Conservation (phyloP, 2,329 filamentous ascomycete genomes). For the Pleurostoma richardsiae region DNA sequence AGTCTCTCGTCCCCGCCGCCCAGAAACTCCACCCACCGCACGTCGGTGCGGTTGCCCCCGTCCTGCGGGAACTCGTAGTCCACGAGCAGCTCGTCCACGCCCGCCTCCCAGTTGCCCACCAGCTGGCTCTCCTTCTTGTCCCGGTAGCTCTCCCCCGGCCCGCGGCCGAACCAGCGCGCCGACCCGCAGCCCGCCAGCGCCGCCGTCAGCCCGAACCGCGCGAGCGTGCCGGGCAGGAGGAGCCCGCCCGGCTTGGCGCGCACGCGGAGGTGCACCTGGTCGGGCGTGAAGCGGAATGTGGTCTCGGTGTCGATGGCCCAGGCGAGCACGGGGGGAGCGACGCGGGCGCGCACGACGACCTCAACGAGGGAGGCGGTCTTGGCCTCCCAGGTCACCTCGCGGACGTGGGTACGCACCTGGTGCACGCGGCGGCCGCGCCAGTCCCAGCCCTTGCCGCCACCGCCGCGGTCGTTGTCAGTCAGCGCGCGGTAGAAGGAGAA, state of each 20-base stretch:
- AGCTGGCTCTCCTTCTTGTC: conserved; percentile 60
- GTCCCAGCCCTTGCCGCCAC: conserved; percentile 44
- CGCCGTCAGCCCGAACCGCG: conserved; percentile 57
- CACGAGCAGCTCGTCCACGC: conserved; percentile 47
- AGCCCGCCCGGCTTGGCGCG: conserved; percentile 40
- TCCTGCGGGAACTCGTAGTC: conserved; percentile 68
- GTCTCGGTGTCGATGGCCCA: conserved; percentile 50
- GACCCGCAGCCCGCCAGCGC: conserved; percentile 30
- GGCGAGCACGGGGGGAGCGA: conserved; percentile 59
- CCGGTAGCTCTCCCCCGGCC: conserved; percentile 60
- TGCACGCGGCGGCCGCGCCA: conserved; percentile 47
- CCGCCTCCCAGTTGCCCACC: conserved; percentile 45
- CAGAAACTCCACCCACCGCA: conserved; percentile 50
- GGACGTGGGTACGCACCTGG: conserved; percentile 37
- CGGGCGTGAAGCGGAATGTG: conserved; percentile 48
- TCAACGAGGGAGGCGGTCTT: conserved; percentile 22
- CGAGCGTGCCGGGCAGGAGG: conserved; percentile 51
- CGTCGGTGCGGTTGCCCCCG: conserved; percentile 58
- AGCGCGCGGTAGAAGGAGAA: conserved; percentile 59
- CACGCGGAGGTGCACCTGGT: conserved; percentile 43
- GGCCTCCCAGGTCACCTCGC: conserved; percentile 25
- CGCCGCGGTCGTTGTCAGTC: conserved; percentile 60
- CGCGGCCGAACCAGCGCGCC: conserved; percentile 62
- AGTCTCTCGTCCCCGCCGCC: conserved; percentile 17
- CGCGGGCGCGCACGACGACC: conserved; percentile 43